A percentile compares a stretch with the other conserved stretches of the same genome.
These are phyloP conservation scores for Syncephalastrum sp. DNA, from an alignment of 371 early-diverging fungal species.

Conservation along the genomic window DNA sequence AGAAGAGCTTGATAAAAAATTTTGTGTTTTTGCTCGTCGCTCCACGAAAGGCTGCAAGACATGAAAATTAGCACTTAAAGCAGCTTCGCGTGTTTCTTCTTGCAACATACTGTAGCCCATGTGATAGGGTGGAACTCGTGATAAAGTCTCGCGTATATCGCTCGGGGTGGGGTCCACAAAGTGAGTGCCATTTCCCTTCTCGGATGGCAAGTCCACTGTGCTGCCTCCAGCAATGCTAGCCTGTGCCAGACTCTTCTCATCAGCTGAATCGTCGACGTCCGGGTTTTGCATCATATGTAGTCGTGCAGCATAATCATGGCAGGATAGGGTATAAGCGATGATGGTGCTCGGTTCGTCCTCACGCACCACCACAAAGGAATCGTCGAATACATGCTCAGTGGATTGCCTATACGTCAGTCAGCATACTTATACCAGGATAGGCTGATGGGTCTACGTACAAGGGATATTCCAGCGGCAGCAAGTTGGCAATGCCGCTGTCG, in stretches of 20 bases:
- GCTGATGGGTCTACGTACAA: conserved; percentile 46
- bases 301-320: conserved; percentile 37
- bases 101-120: conserved; percentile 62
- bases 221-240: conserved; percentile 6
- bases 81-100: too few species aligned
- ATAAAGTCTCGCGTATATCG: conserved; percentile 60
- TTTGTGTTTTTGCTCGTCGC: conserved; percentile 35
- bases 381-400: conserved; percentile 86
- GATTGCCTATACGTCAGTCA: conserved; percentile 39
- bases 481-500: conserved; percentile 57
- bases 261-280: too few species aligned
- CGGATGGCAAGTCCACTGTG: conserved; percentile 1
- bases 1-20: conserved; percentile 88
- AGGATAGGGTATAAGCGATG: conserved; percentile 82
- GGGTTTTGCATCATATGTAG: not conserved
- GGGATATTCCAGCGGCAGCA: conserved; percentile 74
- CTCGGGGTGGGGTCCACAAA: conserved; percentile 7
- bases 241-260: too few species aligned
- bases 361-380: conserved; percentile 83
- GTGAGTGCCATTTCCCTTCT: not conserved
- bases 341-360: conserved; percentile 96
- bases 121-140: conserved; percentile 68
- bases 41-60: too few species aligned
- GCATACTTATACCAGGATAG: not conserved
- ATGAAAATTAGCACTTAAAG: too few species aligned